These are phyloP conservation scores for Lagenaria siceraria DNA, from an alignment of 306 rosid species.

Conservation along the genomic window DNA sequence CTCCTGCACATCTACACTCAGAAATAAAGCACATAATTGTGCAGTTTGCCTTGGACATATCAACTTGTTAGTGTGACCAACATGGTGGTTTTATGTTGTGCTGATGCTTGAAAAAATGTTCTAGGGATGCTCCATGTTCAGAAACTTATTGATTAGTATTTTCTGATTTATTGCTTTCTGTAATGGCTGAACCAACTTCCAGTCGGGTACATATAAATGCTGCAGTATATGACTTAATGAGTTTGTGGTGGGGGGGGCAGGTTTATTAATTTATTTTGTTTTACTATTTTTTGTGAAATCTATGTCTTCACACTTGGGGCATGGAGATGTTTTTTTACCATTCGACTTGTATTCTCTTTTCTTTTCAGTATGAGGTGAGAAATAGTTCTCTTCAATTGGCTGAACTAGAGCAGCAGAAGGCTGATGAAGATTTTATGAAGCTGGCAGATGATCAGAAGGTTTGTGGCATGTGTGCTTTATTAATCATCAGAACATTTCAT, in stretches of 20 bases:
- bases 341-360: conserved; percentile 15
- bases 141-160: neutral
- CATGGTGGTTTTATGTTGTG: neutral
- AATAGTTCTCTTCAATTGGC: conserved; percentile 80
- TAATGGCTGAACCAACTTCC: too few relatives aligned
- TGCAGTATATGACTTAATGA: neutral
- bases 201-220: too few relatives aligned
- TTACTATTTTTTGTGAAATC: neutral
- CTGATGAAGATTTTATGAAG: conserved; percentile 64
- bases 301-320: neutral
- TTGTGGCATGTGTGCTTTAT: conserved; percentile 12
- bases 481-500: conserved; percentile 12
- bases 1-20: neutral
- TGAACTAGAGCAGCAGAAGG: conserved; percentile 63
- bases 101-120: neutral
- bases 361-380: conserved; percentile 43
- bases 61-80: neutral
- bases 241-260: neutral
- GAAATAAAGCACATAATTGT: neutral
- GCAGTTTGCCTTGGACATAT: neutral
- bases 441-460: conserved; percentile 97
- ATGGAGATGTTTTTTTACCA: conserved; percentile 12
- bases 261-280: too few relatives aligned
- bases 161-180: too few relatives aligned
- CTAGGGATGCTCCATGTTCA: neutral